Percentiles rank a stretch among this genome's conserved stretches.
phyloP scores from a whole-genome alignment of 2,329 filamentous ascomycete species.

The Paecilomyces dactylethromorphus region DNA sequence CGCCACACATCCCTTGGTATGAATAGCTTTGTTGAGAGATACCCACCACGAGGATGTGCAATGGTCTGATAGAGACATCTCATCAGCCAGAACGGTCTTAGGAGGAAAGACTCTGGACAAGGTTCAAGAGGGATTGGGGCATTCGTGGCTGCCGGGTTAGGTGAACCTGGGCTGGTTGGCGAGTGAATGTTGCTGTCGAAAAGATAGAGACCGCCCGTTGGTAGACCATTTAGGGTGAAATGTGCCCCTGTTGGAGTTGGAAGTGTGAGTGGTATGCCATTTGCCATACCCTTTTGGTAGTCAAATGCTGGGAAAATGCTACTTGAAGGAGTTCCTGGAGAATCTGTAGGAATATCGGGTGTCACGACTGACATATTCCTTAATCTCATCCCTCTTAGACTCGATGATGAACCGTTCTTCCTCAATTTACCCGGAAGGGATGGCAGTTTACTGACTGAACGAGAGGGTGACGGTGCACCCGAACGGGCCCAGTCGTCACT shows the following conservation, averaged over 20 bases:
- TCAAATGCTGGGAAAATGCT: slow-evolving; percentile 54
- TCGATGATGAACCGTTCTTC: slow-evolving; percentile 66
- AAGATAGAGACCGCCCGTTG: slow-evolving; percentile 65
- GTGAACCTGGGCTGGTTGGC: slow-evolving; percentile 56
- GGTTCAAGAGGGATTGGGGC: slow-evolving; percentile 77
- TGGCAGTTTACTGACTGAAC: slow-evolving; percentile 30
- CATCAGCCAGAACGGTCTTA: slow-evolving; percentile 98
- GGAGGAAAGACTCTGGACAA: slow-evolving; percentile 78
- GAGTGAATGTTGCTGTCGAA: slow-evolving; percentile 81
- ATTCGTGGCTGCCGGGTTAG: slow-evolving; percentile 55
- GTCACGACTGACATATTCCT: slow-evolving; percentile 65
- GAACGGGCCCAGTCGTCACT: slow-evolving; percentile 27
- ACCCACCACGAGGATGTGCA: slow-evolving; percentile 83
- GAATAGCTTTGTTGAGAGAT: slow-evolving; percentile 85
- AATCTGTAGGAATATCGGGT: slow-evolving; percentile 57
- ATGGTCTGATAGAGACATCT: slow-evolving; percentile 88
- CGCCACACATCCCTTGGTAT: slow-evolving; percentile 89
- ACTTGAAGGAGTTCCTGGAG: slow-evolving; percentile 68
- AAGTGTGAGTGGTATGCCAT: slow-evolving; percentile 52
- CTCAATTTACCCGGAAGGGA: slow-evolving; percentile 42
- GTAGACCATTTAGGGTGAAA: slow-evolving; percentile 51
- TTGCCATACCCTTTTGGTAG: slow-evolving; percentile 39
- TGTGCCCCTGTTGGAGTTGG: slow-evolving; percentile 62
- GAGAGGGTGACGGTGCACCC: slow-evolving; percentile 28
- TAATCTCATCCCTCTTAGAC: slow-evolving; percentile 63